Evolutionary conservation across 2,329 filamentous ascomycete genomes (phyloP), one percentile per base, ranked within the genome.

Genomic region (Aureobasidium sp.): DNA sequence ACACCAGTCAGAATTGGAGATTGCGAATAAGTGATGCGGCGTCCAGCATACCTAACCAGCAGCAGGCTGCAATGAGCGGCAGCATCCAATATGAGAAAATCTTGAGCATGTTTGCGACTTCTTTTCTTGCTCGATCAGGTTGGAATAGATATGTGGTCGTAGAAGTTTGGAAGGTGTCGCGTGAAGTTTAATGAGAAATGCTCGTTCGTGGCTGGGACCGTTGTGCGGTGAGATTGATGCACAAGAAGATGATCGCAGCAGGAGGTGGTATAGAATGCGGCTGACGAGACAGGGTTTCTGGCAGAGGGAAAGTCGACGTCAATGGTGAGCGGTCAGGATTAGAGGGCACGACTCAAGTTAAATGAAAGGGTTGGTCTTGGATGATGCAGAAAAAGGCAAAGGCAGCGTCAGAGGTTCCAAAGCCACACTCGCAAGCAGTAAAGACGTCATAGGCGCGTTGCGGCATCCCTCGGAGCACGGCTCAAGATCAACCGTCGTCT

Each of bases 31-130:
- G 20, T 15, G 34, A 36, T 36, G 37, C 34, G 24, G 13, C 43
- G 13, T 17, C 36, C 37, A 32, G 64, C 69, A 17, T 65, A 74
- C 72, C 81, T 13, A 87, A 78, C 86, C 86, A 88, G 66, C 84
- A 77, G 63, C 67, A 68, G 56, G 85, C 82, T 52, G 87, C 86
- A 67, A 92, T 79, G 64, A 91, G 77, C 66, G 89, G 89, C 37
- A 92, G 80, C 63, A 87, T 75, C 87, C 79, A 81, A 64, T 78
- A 82, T 64, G 79, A 80, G 68, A 79, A 80, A 68, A 79, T 69
- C 27, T 72, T 72, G 61, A 73, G 72, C 74, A 76, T 76, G 50
- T 46, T 70, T 36, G 64, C 17, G 36, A 27, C n/a, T 59, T 37
- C 3, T 20, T 29, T 48, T 9, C n/a, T 39, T 46, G 3, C 0